phyloP scores from a whole-genome alignment of 1,139 yeast genomes.

The Hyphopichia pseudoburtonii region DNA sequence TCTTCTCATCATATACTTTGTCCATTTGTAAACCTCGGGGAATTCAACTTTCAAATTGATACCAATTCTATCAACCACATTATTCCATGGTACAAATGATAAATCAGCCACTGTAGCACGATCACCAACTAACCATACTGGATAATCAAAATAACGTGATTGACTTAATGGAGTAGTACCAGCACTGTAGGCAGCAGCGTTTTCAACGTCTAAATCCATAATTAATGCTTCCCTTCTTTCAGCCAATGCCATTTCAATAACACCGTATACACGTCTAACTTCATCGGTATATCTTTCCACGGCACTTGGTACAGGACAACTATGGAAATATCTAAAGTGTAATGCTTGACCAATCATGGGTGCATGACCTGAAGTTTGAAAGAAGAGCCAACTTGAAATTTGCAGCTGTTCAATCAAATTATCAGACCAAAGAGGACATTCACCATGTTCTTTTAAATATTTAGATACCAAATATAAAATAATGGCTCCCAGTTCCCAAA shows the following conservation, averaged over 20 bases:
- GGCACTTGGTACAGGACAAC: constrained; percentile 84
- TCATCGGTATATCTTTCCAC: constrained; percentile 91
- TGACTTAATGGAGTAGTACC: constrained; percentile 88
- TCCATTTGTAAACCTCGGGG: constrained; percentile 97
- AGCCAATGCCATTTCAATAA: constrained; percentile 91
- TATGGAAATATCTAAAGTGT: constrained; percentile 89
- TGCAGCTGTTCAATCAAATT: constrained; percentile 82
- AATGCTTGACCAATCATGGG: constrained; percentile 98
- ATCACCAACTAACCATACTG: constrained; percentile 95
- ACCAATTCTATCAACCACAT: constrained; percentile 90
- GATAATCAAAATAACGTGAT: constrained; percentile 85
- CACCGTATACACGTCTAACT: constrained; percentile 91
- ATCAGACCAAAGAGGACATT: constrained; percentile 78
- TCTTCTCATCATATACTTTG: constrained; percentile 86
- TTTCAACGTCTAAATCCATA: constrained; percentile 87
- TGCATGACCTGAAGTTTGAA: constrained; percentile 95
- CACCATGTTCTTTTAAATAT: constrained; percentile 67
- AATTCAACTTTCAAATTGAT: constrained; percentile 83
- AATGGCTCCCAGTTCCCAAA: constrained; percentile 96
- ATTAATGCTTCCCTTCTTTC: constrained; percentile 88
- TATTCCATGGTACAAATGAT: constrained; percentile 95
- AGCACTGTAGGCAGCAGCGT: constrained; percentile 83
- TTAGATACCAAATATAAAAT: constrained; percentile 73
- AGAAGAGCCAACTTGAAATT: constrained; percentile 85
- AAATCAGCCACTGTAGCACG: constrained; percentile 88